phyloP scores from a whole-genome alignment of 306 rosid species.

The Lablab purpureus region DNA sequence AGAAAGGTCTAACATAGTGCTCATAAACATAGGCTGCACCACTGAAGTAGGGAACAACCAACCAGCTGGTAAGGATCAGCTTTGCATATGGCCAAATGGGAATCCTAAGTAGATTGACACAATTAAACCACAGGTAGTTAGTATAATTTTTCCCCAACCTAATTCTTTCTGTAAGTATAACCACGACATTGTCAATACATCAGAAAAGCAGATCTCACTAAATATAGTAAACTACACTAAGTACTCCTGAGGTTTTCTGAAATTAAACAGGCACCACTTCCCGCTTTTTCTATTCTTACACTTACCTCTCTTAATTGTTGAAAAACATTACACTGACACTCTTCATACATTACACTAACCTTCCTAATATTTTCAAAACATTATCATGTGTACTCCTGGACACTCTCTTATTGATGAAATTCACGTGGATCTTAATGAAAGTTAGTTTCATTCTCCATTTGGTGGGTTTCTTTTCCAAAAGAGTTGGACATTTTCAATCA shows the following conservation, averaged over 20 bases:
- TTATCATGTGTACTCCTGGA: too few species aligned
- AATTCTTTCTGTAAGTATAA: not conserved
- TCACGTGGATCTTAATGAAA: not conserved
- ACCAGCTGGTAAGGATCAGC: conserved; percentile 71
- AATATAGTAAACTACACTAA: not conserved
- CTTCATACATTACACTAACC: not conserved
- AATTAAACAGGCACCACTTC: too few species aligned
- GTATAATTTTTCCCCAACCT: too few species aligned
- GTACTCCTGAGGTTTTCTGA: too few species aligned
- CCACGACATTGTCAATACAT: not conserved
- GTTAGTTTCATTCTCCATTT: not conserved
- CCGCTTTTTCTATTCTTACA: too few species aligned
- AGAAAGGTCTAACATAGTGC: conserved; percentile 75
- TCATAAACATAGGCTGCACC: conserved; percentile 88
- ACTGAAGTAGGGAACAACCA: conserved; percentile 82
- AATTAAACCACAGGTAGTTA: conserved; percentile 24
- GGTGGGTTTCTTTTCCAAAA: not conserved
- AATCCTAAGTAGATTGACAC: conserved; percentile 57
- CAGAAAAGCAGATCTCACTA: not conserved
- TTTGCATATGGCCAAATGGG: conserved; percentile 89
- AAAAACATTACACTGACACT: not conserved
- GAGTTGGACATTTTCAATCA: not conserved
- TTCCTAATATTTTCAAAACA: not conserved
- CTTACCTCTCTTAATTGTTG: too few species aligned
- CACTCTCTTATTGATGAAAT: not conserved